Conservation (phyloP, 345 rosid species). For the Euphorbia peplus region DNA sequence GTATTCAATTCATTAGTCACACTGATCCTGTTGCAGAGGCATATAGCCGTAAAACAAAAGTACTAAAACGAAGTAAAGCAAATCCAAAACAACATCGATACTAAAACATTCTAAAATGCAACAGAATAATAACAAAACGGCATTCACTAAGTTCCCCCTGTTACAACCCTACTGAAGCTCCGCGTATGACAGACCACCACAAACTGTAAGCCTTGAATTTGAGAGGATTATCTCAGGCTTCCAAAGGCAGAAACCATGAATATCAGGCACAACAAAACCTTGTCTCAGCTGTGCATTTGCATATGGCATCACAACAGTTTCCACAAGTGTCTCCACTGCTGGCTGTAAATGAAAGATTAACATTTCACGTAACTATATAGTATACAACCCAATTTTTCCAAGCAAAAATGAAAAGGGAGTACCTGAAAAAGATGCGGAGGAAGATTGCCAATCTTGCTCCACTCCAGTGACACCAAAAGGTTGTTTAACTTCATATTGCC, state of each 20-base stretch:
- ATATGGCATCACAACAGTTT: slow-evolving; percentile 76
- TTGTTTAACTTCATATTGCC: slow-evolving; percentile 57
- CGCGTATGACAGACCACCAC: slow-evolving; percentile 56
- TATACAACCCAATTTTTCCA: no score
- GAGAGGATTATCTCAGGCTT: slow-evolving; percentile 58
- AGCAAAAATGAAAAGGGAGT: slow-evolving; percentile 6
- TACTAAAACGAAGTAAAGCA: no score
- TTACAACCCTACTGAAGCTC: slow-evolving; percentile 29
- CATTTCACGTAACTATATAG: background rate
- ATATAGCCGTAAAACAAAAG: no score
- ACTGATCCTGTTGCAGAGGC: no score
- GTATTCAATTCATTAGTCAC: no score
- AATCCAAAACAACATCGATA: no score
- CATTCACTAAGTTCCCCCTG: no score
- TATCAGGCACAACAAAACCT: slow-evolving; percentile 79
- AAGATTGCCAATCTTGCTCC: slow-evolving; percentile 89
- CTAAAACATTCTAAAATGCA: no score
- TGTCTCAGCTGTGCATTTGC: slow-evolving; percentile 62
- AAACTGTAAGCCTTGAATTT: slow-evolving; percentile 51
- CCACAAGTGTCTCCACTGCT: slow-evolving; percentile 74
- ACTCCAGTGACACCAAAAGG: slow-evolving; percentile 71
- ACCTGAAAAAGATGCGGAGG: slow-evolving; percentile 76
- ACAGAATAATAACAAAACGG: no score
- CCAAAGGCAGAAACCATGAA: slow-evolving; percentile 77
- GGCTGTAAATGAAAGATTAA: slow-evolving; percentile 31